phyloP scores from a whole-genome alignment of 768 basidiomycete species.

The Guyanaporus albipodus region DNA sequence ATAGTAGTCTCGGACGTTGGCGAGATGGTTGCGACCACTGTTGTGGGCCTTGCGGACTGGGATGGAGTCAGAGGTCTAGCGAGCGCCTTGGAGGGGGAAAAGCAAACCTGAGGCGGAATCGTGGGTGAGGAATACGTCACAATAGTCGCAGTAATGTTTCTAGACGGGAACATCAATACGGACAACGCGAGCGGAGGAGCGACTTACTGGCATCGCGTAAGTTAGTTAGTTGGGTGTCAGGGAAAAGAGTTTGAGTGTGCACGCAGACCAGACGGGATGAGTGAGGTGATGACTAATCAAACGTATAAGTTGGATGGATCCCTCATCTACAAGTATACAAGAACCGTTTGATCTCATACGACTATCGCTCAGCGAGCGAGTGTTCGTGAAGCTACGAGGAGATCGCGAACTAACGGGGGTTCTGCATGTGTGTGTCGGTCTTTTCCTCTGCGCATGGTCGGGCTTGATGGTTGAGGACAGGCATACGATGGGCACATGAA shows the following conservation, averaged over 20 bases:
- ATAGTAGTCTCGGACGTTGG: constrained; percentile 97
- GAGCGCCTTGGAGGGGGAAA: constrained; percentile 1
- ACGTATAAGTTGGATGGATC: constrained; percentile 50
- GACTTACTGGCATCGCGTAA: constrained; percentile 60
- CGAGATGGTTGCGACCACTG: constrained; percentile 92
- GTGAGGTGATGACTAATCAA: constrained; percentile 24
- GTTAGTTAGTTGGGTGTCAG: constrained; percentile 24
- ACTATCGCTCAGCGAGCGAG: constrained; percentile 93
- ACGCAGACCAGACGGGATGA: constrained; percentile 26
- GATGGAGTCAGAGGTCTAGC: constrained; percentile 4
- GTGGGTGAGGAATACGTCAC: constrained; percentile 91
- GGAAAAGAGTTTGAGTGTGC: constrained; percentile 10
- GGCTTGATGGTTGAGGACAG: constrained; percentile 40
- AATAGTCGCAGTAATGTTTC: constrained; percentile 95
- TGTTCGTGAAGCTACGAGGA: constrained; percentile 95
- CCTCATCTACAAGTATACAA: constrained; percentile 72
- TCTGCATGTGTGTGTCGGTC: constrained; percentile 80
- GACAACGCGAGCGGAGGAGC: background rate
- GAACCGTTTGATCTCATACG: constrained; percentile 98
- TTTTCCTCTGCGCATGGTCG: background rate
- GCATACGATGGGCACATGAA: constrained; percentile 99
- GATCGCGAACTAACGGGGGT: constrained; percentile 90
- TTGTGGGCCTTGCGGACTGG: constrained; percentile 97
- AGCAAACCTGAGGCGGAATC: constrained; percentile 88
- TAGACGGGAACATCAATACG: constrained; percentile 27